A percentile compares a stretch with the other conserved stretches of the same genome.
Evolutionary conservation across 2,329 filamentous ascomycete species (phyloP).

Genomic region (Trichoderma arundinaceum): DNA sequence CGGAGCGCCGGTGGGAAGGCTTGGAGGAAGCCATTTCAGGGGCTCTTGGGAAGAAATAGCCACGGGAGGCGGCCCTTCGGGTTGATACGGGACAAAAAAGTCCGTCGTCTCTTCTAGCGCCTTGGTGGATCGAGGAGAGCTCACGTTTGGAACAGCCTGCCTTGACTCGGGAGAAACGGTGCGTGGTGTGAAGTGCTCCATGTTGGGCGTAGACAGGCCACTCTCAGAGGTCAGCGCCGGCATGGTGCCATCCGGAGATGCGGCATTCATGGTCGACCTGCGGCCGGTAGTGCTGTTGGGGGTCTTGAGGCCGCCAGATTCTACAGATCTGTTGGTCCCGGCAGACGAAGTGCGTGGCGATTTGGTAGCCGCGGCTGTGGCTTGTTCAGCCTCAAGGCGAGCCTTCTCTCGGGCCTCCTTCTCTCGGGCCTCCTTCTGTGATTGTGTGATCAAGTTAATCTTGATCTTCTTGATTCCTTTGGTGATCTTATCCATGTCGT

Average conservation of each 20-base stretch:
- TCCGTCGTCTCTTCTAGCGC: constrained; percentile 42
- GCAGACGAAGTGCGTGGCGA: constrained; percentile 17
- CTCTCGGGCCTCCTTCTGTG: constrained; percentile 62
- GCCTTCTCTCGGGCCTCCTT: constrained; percentile 57
- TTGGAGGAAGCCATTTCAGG: constrained; percentile 59
- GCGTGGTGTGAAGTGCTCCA: constrained; percentile 36
- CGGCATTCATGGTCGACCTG: neutral
- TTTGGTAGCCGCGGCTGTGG: constrained; percentile 5
- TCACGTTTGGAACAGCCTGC: constrained; percentile 37
- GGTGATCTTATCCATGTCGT: constrained; percentile 61
- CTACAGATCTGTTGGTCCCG: constrained; percentile 17
- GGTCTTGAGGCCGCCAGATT: constrained; percentile 21
- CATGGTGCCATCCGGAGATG: constrained; percentile 27
- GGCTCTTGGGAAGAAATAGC: constrained; percentile 47
- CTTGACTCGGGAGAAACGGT: constrained; percentile 36
- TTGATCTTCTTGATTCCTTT: constrained; percentile 67
- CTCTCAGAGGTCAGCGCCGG: constrained; percentile 39
- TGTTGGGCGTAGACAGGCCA: constrained; percentile 38
- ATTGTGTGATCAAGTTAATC: constrained; percentile 64
- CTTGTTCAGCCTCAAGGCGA: constrained; percentile 37
- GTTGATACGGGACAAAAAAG: constrained; percentile 61
- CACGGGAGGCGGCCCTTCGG: constrained; percentile 56
- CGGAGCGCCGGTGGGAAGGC: constrained; percentile 45
- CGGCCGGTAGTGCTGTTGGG: constrained; percentile 10
- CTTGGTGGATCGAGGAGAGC: constrained; percentile 42